Base-by-base conservation (phyloP, 139 green algal genomes). In the Micromonas pusilla region DNA sequence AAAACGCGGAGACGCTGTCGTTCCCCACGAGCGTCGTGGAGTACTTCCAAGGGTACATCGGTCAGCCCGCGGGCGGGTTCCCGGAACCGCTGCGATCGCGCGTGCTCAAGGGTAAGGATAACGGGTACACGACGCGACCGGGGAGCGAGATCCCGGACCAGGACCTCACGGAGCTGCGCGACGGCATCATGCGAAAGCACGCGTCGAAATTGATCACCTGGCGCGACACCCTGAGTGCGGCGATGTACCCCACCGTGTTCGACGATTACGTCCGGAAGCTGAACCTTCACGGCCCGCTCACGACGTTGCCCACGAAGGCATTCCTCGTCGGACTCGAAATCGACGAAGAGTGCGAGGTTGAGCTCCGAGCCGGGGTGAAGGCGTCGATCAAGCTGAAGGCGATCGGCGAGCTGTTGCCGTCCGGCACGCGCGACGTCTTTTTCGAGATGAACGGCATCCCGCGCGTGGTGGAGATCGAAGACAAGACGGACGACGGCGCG, bases 391-490 rank as follows among this genome's bases (percentile, higher is more conserved):
- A 91, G 81, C 88, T 88, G 77, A 91, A 92, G 84, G 92, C 91
- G 4, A 72, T 91, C 34, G 88, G 89, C 3, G 91, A 96, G 82
- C 85, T 95, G 76, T 88, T 92, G 82, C 81, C 85, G 63, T 88
- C 82, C 72, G 90, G 86, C 32, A 90, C 86, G 68, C 84, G 89
- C 34, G 90, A 97, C 79, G 92, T 97, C 60, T 97, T 94, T 80
- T 97, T 97, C 81, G 93, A 97, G 82, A 82, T 88, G 73, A 96
- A 97, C 81, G 91, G 93, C 30, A 85, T 97, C 25, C 92, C 92
- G 0, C 87, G 93, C 53, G 89, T 95, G 28, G 87, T 97, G 0
- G 91, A 97, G 80, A 90, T 96, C n/a, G 75, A 85, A 36, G 85
- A 88, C 36, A 78, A 85, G 20, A 84, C 20, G 16, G 84, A 89